Conservation (phyloP, 495 filamentous ascomycete species). For the Penicillium pancosmium region DNA sequence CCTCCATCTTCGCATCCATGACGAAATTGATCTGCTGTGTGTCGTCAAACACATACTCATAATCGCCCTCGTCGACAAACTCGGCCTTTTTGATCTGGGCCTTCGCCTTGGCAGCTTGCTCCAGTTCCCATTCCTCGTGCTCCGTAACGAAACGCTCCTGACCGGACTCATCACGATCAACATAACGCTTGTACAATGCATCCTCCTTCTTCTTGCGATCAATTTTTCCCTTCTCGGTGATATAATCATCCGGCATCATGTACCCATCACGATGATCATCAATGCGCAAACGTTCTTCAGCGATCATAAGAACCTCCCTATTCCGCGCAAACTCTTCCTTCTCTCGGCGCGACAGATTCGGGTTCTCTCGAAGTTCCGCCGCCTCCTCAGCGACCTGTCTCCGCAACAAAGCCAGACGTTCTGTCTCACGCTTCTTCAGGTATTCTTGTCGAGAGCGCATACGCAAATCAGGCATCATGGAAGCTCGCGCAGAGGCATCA, state of each 20-base stretch:
- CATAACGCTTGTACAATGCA: constrained; percentile 86
- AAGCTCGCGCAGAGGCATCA: constrained; percentile 61
- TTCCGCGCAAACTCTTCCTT: constrained; percentile 92
- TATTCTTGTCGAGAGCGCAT: constrained; percentile 89
- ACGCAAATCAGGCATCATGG: constrained; percentile 74
- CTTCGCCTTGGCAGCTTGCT: constrained; percentile 88
- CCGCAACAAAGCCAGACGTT: constrained; percentile 79
- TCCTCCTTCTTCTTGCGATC: constrained; percentile 89
- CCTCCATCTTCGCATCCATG: constrained; percentile 69
- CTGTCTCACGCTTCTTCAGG: constrained; percentile 85
- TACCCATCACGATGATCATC: constrained; percentile 95
- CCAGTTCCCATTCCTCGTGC: constrained; percentile 93
- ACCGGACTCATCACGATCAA: constrained; percentile 84
- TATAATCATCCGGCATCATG: constrained; percentile 91
- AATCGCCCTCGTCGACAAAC: constrained; percentile 81
- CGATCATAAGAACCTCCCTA: constrained; percentile 80
- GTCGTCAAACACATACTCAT: constrained; percentile 94
- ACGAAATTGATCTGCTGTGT: constrained; percentile 86
- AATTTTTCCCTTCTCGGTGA: constrained; percentile 89
- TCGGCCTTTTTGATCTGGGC: constrained; percentile 78
- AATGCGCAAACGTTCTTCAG: constrained; percentile 84
- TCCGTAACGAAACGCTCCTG: constrained; percentile 91
- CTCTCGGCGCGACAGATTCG: constrained; percentile 72
- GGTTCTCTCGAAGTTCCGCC: constrained; percentile 77
- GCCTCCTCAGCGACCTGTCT: constrained; percentile 93